These are phyloP conservation scores for Hysterangium stoloniferum DNA, from an alignment of 768 basidiomycete species.

Conservation along the genomic window DNA sequence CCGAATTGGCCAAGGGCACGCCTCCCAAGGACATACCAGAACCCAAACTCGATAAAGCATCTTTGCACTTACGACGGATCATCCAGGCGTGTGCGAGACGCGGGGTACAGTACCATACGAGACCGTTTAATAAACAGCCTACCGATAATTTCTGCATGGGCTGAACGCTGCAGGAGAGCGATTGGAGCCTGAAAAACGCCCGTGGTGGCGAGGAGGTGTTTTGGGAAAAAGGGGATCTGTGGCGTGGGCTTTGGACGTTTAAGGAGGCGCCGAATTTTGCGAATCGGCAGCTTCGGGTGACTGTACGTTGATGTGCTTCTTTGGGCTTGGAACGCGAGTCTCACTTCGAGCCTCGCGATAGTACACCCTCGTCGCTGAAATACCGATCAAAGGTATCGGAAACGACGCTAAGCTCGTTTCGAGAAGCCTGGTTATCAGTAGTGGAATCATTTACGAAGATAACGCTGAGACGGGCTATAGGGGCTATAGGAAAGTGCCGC, in stretches of 20 bases:
- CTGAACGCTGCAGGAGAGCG: neutral
- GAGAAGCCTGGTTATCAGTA: neutral
- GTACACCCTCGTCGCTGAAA: conserved; percentile 4
- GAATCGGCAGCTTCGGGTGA: neutral
- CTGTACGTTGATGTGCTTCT: neutral
- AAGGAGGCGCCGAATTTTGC: conserved; percentile 6
- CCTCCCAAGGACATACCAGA: no score
- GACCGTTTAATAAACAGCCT: neutral
- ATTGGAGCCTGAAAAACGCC: neutral
- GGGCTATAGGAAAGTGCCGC: no score
- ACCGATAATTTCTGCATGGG: conserved; percentile 7
- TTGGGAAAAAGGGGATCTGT: conserved; percentile 8
- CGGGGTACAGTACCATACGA: neutral
- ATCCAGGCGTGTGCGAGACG: neutral
- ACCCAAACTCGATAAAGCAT: conserved; percentile 1
- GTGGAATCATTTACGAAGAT: neutral
- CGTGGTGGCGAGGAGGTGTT: neutral
- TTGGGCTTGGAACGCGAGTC: neutral
- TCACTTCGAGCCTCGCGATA: neutral
- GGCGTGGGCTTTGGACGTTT: conserved; percentile 1
- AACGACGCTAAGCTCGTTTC: conserved; percentile 6
- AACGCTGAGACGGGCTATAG: no score
- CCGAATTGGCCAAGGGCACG: neutral
- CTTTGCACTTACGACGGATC: neutral
- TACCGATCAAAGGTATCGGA: conserved; percentile 7